A percentile compares a stretch with the other conserved stretches of the same genome.
Conservation (phyloP, 169 alveolate genomes). For the Amoebophrya sp. region DNA sequence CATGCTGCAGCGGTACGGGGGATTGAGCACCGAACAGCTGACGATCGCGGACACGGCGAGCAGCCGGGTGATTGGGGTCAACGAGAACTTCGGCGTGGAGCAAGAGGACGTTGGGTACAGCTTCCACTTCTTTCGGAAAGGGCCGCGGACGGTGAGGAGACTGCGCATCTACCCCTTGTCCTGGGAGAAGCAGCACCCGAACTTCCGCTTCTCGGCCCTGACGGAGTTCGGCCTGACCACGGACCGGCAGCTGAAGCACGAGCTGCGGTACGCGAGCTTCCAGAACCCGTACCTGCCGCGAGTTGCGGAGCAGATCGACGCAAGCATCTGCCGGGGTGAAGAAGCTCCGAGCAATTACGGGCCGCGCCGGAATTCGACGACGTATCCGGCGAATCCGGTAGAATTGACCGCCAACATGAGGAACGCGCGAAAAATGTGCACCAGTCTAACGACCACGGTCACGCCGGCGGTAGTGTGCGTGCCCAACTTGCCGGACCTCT, state of each 20-base stretch:
- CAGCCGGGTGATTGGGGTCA: background rate
- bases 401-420: background rate
- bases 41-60: no score
- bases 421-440: background rate
- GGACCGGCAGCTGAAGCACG: background rate
- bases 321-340: background rate
- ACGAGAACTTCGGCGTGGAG: background rate
- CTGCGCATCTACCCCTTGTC: background rate
- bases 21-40: no score
- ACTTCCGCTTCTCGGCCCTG: background rate
- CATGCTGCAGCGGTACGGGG: no score
- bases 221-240: background rate
- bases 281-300: background rate
- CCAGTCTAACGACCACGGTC: background rate
- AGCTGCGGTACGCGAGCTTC: background rate
- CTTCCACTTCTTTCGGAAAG: background rate
- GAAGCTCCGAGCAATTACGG: background rate
- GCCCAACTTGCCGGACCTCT: background rate
- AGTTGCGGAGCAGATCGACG: background rate
- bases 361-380: background rate
- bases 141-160: background rate
- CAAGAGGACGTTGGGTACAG: background rate
- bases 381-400: background rate
- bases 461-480: background rate
- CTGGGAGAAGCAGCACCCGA: background rate